A percentile compares a stretch with the other conserved stretches of the same genome.
Evolutionary conservation across 164 flowering plant species (phyloP).

Genomic region (Umbilicus rupestris): DNA sequence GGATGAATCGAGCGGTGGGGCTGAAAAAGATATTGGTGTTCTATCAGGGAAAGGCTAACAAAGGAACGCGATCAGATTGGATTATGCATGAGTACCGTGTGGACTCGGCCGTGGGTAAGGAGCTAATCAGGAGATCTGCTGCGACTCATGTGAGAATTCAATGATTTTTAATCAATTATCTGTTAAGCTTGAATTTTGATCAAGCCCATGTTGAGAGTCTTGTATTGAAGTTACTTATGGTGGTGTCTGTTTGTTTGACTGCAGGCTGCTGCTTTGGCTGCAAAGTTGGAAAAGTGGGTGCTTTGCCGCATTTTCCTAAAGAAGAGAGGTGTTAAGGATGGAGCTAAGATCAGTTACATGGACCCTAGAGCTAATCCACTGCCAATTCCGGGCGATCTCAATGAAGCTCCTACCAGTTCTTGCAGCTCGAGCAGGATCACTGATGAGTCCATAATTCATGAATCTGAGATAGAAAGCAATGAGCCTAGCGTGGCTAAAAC

Average conservation of each 20-base stretch:
- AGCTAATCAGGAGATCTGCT: constrained; percentile 10
- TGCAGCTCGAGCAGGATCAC: no score
- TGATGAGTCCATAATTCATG: no score
- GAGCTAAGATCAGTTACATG: no score
- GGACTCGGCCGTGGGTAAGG: constrained; percentile 6
- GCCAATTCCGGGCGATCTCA: no score
- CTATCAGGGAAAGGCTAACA: constrained; percentile 64
- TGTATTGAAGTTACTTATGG: background rate
- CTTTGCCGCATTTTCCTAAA: constrained; percentile 60
- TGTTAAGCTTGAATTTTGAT: background rate
- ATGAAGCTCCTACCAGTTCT: no score
- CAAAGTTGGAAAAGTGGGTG: constrained; percentile 45
- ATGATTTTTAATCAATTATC: no score
- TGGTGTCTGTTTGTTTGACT: background rate
- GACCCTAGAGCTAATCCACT: no score
- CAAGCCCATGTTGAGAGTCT: background rate
- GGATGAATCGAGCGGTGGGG: no score
- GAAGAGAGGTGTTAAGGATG: constrained; percentile 33
- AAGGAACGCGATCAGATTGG: constrained; percentile 61
- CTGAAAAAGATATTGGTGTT: constrained; percentile 72
- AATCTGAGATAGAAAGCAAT: no score
- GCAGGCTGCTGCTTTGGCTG: constrained; percentile 13
- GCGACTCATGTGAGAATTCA: constrained; percentile 17
- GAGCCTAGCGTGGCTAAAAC: no score
- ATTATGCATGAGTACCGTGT: constrained; percentile 70